Evolutionary conservation across 2,329 filamentous ascomycete species (phyloP), one percentile per base, ranked within the genome.

Genomic region (Byssochlamys sp.): DNA sequence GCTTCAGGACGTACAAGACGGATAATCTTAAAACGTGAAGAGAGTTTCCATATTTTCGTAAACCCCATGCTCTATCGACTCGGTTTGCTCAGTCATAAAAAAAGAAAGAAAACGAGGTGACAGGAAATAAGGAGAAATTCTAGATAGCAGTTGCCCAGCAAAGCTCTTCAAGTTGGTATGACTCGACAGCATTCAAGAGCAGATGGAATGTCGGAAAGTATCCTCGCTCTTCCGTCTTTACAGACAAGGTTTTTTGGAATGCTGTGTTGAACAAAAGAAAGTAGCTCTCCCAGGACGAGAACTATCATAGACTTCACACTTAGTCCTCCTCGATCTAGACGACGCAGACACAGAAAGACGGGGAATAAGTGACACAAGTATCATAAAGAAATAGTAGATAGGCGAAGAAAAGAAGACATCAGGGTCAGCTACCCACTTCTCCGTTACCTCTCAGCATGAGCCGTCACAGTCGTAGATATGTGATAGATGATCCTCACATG

Each of bases 391-490:
- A 58, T 59, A 39, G 57, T 59, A 52, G 54, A 53, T 56, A 59
- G 45, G 57, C 57, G 49, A 57, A 60, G 49, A 57, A 53, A 57
- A 59, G 33, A 58, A 57, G 53, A 60, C 58, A 57, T 53, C 39
- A 57, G 50, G 26, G 50, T 55, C 49, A 57, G 63, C 66, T 66
- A 66, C 62, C 66, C 24, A 28, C 49, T 51, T 51, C 27, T 28
- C 24, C 49, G 27, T 67, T 67, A 66, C 67, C 67, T 45, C 53
- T 27, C 53, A 45, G 53, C 63, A 66, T 67, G 66, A 62, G 68
- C 67, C 66, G 63, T 68, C 67, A 67, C 66, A 64, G 65, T 71
- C 67, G 67, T 67, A 60, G 62, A 65, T 66, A 68, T 63, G 67
- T 67, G 65, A 69, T 65, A 63, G 55, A 63, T 60, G 63, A 68